Base-by-base conservation (phyloP, 177 flowering plant genomes). In the Tripterygium wilfordii region DNA sequence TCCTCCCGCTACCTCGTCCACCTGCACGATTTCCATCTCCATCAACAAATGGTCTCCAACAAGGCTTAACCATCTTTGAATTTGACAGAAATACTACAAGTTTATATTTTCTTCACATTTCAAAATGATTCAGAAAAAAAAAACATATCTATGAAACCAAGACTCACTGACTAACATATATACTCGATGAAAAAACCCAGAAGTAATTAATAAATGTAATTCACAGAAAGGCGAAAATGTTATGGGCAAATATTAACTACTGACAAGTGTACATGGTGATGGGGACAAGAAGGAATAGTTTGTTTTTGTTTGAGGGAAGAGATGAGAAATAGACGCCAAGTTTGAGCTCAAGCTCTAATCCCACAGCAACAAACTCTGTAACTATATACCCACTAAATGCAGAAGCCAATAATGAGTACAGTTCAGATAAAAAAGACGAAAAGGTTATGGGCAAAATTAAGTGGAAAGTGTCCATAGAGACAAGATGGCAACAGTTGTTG, bases 401-500 rank as follows among this genome's bases (percentile, higher is more conserved):
- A 41, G 62, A 55, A 54, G 70, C 65, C 69, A 63, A 58, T 23
- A 62, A 58, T 65, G 30, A 39, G 65, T 25, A 51, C 43, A 52
- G 51, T 21, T 17, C 25, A 12, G 43, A 0, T 19, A 53, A 57
- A 15, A 42, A 40, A 19, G 26, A 57, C 65, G 69, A 66, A 66
- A 51, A 19, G 65, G 71, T 75, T 70, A 72, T 77, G 83, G 83
- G 79, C 64, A 9, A 36, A 61, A 41, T 22, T 32, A 46, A 55
- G 36, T 54, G 54, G 33, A 21, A 56, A 56, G 24, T 44, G 56
- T 19, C 37, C 29, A 15, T n/a, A 28, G 42, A 63, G 70, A 77
- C 67, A 71, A 65, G 44, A 66, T 61, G 56, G 54, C 64, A 65
- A 42, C 57, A 39, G 72, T 56, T 61, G 61, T 58, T 51, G 51